Evolutionary conservation across 1,139 yeast genomes (phyloP), one percentile per base, ranked within the genome.

Genomic region (Blastobotrys elegans): DNA sequence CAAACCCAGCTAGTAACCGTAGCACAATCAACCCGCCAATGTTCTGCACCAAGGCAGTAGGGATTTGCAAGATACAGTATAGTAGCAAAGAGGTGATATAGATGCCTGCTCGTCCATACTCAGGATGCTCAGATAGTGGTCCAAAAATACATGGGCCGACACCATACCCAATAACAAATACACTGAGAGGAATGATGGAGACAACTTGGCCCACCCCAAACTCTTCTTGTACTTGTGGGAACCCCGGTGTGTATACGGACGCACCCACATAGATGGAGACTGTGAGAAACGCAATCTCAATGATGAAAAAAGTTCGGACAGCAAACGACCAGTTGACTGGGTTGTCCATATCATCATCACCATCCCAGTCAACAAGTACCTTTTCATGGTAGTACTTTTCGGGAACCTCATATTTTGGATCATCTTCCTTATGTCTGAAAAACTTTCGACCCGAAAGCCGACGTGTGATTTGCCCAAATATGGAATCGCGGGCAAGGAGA

Each of bases 1-100:
- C 73, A 29, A 84, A 72, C 3, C 96, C 97, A 35, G 89, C 76
- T 56, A 89, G 77, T 62, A 88, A 85, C 56, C 97, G 73, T 46
- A 86, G 68, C 1, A 87, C 83, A 43, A 86, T 69, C 22, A 70
- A 56, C 1, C 64, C 60, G 2, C 66, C 64, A 34, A 82, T 72
- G 54, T 80, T 79, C 26, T 72, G 65, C 1, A 80, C 68, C 44
- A 81, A 69, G 1, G 70, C 69, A 3, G 65, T 57, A 6, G 68
- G 68, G 66, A 82, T 74, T 50, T 80, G 79, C 56, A 84, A 71
- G n/a, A 82, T 65, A 63, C 74, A 72, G 31, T 81, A 80, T 20
- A 76, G 52, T 20, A 80, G 74, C 56, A 82, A 67, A 0, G 86
- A 74, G n/a, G 67, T 45, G 21, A 74, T 57, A 61, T 80, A 84